A percentile compares a stretch with the other conserved stretches of the same genome.
These are phyloP conservation scores for Ceratocystis harringtonii DNA, from an alignment of 2,329 filamentous ascomycete genomes.

Conservation along the genomic window DNA sequence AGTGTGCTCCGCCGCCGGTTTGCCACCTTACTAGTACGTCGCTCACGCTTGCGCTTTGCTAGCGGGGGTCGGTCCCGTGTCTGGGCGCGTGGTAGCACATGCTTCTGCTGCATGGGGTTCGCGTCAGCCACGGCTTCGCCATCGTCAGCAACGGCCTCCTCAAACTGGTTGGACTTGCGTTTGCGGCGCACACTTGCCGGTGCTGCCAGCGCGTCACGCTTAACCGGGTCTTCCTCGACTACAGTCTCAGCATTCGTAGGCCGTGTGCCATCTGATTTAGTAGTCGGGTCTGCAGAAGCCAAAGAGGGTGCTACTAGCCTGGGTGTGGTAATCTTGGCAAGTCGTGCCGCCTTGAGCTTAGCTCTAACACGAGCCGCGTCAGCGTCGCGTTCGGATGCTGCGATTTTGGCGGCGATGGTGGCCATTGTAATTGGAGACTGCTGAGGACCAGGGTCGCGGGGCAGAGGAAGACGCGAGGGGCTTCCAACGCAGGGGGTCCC, in stretches of 20 bases:
- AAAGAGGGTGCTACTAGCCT: neutral
- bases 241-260: neutral
- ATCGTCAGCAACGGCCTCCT: slow-evolving; percentile 6
- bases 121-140: slow-evolving; percentile 17
- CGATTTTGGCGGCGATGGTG: slow-evolving; percentile 47
- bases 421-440: slow-evolving; percentile 47
- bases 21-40: slow-evolving; percentile 38
- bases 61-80: slow-evolving; percentile 17
- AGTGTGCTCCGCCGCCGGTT: slow-evolving; percentile 58
- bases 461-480: slow-evolving; percentile 25
- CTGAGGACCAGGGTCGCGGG: slow-evolving; percentile 27
- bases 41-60: slow-evolving; percentile 36
- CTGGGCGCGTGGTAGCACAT: slow-evolving; percentile 2
- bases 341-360: slow-evolving; percentile 42
- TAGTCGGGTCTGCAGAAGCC: neutral
- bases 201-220: slow-evolving; percentile 22
- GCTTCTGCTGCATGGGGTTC: neutral
- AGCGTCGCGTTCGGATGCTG: slow-evolving; percentile 47
- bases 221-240: slow-evolving; percentile 26
- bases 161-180: slow-evolving; percentile 15
- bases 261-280: neutral
- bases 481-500: slow-evolving; percentile 18
- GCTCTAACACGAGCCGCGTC: slow-evolving; percentile 48
- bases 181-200: slow-evolving; percentile 18
- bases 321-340: slow-evolving; percentile 20